phyloP scores from a whole-genome alignment of 305 asterid genomes.

The Fraxinus albicans region DNA sequence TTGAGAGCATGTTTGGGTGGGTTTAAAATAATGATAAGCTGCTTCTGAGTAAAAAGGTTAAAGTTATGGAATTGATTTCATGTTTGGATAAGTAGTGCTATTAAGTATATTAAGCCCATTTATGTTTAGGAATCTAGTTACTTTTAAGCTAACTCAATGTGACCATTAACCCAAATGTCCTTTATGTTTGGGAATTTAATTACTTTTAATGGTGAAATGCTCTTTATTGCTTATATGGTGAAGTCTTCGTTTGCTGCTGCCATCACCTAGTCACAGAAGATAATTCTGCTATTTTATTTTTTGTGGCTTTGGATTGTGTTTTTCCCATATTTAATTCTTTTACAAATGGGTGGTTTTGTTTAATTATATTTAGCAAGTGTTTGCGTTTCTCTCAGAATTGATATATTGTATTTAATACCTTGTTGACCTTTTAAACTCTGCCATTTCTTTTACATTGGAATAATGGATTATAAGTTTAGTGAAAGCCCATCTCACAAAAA shows the following conservation, averaged over 20 bases:
- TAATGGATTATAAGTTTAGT: not conserved
- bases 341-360: not conserved
- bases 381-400: not conserved
- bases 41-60: not conserved
- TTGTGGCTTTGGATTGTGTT: not conserved
- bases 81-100: not conserved
- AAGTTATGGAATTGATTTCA: not conserved
- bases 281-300: not conserved
- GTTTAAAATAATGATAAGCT: not conserved
- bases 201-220: not conserved
- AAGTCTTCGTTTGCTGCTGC: not conserved
- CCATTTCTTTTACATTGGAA: not conserved
- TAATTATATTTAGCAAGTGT: not conserved
- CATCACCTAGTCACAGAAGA: not conserved
- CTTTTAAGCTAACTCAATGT: not conserved
- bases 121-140: not conserved
- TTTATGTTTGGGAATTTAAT: not conserved
- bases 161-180: not conserved
- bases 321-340: not conserved
- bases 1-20: not conserved
- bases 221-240: not conserved
- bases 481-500: not conserved
- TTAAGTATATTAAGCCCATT: not conserved
- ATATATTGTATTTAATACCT: not conserved
- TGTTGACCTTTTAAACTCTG: not conserved